Base-by-base conservation (phyloP, 495 filamentous ascomycete genomes). In the Xylaria cubensis region DNA sequence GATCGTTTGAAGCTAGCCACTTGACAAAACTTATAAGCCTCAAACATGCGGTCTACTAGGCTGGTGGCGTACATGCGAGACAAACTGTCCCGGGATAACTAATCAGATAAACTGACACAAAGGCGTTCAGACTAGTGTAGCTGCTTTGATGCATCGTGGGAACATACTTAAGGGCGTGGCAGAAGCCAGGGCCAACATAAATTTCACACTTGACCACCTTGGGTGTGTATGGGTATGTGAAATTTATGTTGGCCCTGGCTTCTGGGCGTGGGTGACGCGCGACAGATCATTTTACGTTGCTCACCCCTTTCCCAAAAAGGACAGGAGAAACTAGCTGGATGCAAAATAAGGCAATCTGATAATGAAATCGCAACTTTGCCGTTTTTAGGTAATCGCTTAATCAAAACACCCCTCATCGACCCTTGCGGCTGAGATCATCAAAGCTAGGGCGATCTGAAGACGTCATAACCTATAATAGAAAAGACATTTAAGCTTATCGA, bases 341-440 rank as follows among this genome's bases (percentile, higher is more conserved):
- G 26, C 10, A 3, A 63, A 63, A 67, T 42, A 12, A 41, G 64
- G 36, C 65, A 44, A 56, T 48, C 63, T 48, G 48, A 34, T 56
- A 24, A 24, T 64, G 39, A 29, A 26, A 56, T 56, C 36, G 36
- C 26, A 10, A 13, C n/a, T 67, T 67, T 67, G 48, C 64, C 50
- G 46, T 67, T 41, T 67, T 67, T 24, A 67, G 64, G 50, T 42
- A 56, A 42, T 50, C 65, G 10, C 42, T 51, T 51, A 53, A 51
- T 67, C 48, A 39, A 39, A 67, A 67, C 41, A 41, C 64, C 64
- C 64, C 46, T 53, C 48, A 8, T 67, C 34, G 34, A 26, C 50
- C 65, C 50, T 50, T 67, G 50, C 65, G 50, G 65, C 65, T 67
- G 65, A 67, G 21, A 67, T 51, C 44, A 39, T 32, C 15, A 24